Conservation (phyloP, 805 yeast genomes). For the Yarrowia hollandica region DNA sequence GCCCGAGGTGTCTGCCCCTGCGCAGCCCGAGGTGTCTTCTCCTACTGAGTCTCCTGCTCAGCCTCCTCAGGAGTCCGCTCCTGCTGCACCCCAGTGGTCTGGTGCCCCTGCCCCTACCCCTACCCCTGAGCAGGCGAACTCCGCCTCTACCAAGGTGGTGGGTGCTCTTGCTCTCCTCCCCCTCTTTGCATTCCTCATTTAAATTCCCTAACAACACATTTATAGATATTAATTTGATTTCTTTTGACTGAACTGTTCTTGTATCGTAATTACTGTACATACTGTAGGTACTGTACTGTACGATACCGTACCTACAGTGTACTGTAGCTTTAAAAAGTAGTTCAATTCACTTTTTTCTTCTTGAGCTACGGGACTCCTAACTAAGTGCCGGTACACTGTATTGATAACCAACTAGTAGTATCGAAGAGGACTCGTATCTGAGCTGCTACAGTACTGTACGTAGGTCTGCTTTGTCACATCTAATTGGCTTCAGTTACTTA, state of each 20-base stretch:
- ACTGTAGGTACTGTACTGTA: no score
- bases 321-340: no score
- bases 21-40: neutral
- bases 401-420: no score
- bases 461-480: no score
- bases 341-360: no score
- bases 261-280: no score
- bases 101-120: neutral
- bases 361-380: no score
- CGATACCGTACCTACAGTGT: no score
- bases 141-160: neutral
- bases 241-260: neutral
- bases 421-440: no score
- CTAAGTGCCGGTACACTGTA: no score
- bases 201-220: neutral
- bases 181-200: conserved; percentile 16
- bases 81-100: neutral
- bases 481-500: no score
- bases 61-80: neutral
- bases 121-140: conserved; percentile 27
- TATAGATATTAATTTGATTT: conserved; percentile 7
- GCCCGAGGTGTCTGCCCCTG: neutral
- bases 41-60: neutral
- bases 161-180: conserved; percentile 21
- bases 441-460: no score